Evolutionary conservation across 257 asterid species (phyloP).

Genomic region (Cruciata laevipes): DNA sequence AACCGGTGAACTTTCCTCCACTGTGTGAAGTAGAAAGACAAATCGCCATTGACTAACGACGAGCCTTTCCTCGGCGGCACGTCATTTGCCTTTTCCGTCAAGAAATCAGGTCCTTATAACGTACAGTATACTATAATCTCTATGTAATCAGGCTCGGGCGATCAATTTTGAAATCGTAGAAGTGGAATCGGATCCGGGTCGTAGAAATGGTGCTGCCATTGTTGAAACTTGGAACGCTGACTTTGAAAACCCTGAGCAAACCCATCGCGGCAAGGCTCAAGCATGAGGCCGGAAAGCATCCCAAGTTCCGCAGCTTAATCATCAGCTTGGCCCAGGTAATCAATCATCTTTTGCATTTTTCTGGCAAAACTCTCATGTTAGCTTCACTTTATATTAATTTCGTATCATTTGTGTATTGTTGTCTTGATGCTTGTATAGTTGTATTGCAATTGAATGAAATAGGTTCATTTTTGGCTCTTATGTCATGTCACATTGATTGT

Average conservation of each 20-base stretch:
- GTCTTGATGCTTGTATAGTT: not conserved
- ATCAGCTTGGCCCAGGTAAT: conserved; percentile 82
- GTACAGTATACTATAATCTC: not conserved
- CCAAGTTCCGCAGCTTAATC: conserved; percentile 63
- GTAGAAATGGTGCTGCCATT: conserved; percentile 62
- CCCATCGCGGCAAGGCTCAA: conserved; percentile 84
- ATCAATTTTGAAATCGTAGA: not conserved
- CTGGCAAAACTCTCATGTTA: not conserved
- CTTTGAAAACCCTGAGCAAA: conserved; percentile 77
- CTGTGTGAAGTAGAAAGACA: not conserved
- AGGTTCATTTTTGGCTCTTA: not conserved
- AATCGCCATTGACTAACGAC: conserved; percentile 10
- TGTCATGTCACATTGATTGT: conserved; percentile 7
- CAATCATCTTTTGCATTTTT: not conserved
- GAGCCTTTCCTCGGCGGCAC: conserved; percentile 11
- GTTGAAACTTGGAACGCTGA: conserved; percentile 91
- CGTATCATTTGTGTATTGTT: not conserved
- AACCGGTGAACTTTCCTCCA: not conserved
- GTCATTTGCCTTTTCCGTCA: conserved; percentile 32
- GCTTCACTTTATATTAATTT: not conserved
- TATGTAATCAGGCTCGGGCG: not conserved
- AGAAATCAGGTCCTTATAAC: conserved; percentile 22
- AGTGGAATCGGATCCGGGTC: not conserved
- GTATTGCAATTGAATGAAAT: not conserved
- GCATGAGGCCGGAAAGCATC: conserved; percentile 68